Evolutionary conservation across 139 green algal species (phyloP), one percentile per base, ranked within the genome.

Genomic region (Astrephomene gubernaculifera): DNA sequence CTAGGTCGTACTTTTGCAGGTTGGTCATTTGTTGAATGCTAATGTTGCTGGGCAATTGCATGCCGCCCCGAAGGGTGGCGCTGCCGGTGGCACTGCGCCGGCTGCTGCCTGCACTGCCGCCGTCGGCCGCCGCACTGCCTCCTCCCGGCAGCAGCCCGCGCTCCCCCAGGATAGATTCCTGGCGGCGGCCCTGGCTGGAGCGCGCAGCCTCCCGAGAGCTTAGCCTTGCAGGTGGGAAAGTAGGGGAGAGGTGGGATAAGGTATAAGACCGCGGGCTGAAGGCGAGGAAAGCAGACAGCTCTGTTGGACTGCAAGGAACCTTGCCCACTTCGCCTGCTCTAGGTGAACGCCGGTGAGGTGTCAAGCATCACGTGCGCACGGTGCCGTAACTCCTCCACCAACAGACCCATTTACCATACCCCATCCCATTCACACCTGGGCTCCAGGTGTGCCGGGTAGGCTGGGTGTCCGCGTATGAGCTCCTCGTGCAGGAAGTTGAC

Each of bases 401-500:
- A n/a, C n/a, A n/a, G n/a, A n/a, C n/a, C n/a, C n/a, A n/a, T n/a
- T n/a, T n/a, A n/a, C n/a, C n/a, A n/a, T n/a, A n/a, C n/a, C n/a
- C n/a, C n/a, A n/a, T 7, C 57, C 29, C 57, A 21, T 33, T 6
- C 71, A 9, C 45, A 79, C 71, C 53, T 82, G n/a, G 49, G 22
- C 3, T 67, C 61, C 29, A 41, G 43, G 1, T 45, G n/a, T 17
- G 14, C 10, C 2, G 78, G 78, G 43, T 75, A 84, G 61, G 27
- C 9, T 0, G 78, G 78, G 78, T 74, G 43, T 0, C 78, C 78
- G 6, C 61, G 43, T 0, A 91, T 52, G 38, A 87, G 82, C 80
- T 89, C 88, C 38, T 88, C 61, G 63, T 92, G 86, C 78, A 92
- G 45, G 82, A 90, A 92, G 76, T 90, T 90, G 65, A 87, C 25